Conservation (phyloP, 2,329 filamentous ascomycete genomes). For the Trichoderma endophyticum region DNA sequence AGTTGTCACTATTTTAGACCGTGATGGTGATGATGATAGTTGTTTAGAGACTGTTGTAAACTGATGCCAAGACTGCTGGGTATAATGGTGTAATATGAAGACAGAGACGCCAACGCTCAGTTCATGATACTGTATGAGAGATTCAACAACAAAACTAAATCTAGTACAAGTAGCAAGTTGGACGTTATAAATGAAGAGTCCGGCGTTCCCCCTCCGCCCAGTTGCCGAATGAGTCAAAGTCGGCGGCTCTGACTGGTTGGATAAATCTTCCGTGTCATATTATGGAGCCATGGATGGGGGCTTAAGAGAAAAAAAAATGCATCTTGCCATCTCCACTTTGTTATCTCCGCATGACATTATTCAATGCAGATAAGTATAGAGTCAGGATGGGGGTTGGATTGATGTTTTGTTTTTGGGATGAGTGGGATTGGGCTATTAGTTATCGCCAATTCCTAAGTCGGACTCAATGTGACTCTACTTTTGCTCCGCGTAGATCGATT, state of each 20-base stretch:
- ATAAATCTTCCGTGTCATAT: background rate
- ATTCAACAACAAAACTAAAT: background rate
- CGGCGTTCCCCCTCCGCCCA: background rate
- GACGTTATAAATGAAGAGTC: background rate
- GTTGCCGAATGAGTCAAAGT: slow-evolving; percentile 19
- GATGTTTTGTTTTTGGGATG: background rate
- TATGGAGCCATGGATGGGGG: background rate
- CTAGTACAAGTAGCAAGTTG: background rate
- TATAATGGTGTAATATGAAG: background rate
- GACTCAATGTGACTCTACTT: background rate
- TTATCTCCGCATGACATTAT: background rate
- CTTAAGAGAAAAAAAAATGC: background rate
- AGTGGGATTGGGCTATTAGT: background rate
- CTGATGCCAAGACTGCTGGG: background rate
- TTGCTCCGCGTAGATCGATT: too few species aligned
- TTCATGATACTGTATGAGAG: background rate
- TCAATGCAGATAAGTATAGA: background rate
- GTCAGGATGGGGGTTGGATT: background rate
- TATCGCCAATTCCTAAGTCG: background rate
- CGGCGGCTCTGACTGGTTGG: background rate
- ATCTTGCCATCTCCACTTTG: background rate
- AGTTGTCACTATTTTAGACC: background rate
- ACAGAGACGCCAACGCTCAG: background rate
- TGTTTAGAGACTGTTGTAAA: background rate
- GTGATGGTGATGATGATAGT: background rate